Evolutionary conservation across 768 basidiomycete species (phyloP).

Genomic region (Asterophora parasitica): DNA sequence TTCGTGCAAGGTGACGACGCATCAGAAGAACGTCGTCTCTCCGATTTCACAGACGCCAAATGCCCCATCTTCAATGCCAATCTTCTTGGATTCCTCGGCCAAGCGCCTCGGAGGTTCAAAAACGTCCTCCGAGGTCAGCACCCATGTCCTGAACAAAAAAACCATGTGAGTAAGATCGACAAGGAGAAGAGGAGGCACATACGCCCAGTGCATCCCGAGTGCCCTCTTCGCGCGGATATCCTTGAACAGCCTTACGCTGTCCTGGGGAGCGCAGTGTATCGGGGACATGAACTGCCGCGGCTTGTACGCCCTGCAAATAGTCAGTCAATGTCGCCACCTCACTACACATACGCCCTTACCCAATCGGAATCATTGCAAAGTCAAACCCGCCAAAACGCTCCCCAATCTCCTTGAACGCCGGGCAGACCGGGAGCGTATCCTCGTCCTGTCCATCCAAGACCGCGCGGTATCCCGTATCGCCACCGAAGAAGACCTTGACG

Average conservation of each 20-base stretch:
- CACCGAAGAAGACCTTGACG: slow-evolving; percentile 55
- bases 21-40: slow-evolving; percentile 45
- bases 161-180: background rate
- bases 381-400: slow-evolving; percentile 59
- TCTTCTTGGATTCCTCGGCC: slow-evolving; percentile 44
- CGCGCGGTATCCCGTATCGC: slow-evolving; percentile 62
- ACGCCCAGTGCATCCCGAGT: slow-evolving; percentile 73
- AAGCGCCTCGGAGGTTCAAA: slow-evolving; percentile 57
- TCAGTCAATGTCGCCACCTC: background rate
- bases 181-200: slow-evolving; percentile 13
- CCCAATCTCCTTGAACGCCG: slow-evolving; percentile 72
- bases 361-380: slow-evolving; percentile 56
- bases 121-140: slow-evolving; percentile 51
- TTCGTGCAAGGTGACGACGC: too few relatives aligned
- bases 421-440: slow-evolving; percentile 54
- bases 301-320: slow-evolving; percentile 44
- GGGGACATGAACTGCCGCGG: slow-evolving; percentile 53
- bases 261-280: slow-evolving; percentile 63
- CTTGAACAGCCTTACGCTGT: too few relatives aligned
- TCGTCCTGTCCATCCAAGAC: slow-evolving; percentile 45
- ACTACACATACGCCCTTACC: slow-evolving; percentile 21
- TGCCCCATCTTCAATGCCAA: slow-evolving; percentile 44
- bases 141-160: slow-evolving; percentile 40
- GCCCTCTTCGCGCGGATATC: slow-evolving; percentile 53
- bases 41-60: slow-evolving; percentile 60